Conservation (phyloP, 78 protist genomes). For the Speleostelium caveatum region DNA sequence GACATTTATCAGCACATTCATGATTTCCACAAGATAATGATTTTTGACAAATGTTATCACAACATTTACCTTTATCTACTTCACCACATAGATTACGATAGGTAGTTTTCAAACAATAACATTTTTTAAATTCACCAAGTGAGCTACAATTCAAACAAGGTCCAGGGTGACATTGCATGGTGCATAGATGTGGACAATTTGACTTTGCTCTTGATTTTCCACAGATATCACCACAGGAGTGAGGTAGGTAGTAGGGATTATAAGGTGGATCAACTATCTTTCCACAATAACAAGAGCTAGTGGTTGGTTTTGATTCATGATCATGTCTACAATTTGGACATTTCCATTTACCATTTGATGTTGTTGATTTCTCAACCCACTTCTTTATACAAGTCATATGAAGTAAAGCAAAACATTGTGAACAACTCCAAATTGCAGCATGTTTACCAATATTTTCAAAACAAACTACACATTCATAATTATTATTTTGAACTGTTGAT, state of each 20-base stretch:
- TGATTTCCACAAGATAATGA: slow-evolving; percentile 74
- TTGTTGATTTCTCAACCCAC: slow-evolving; percentile 58
- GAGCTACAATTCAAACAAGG: slow-evolving; percentile 81
- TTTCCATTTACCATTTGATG: slow-evolving; percentile 58
- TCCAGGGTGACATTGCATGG: slow-evolving; percentile 84
- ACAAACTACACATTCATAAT: slow-evolving; percentile 87
- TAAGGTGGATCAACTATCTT: slow-evolving; percentile 53
- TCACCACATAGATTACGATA: slow-evolving; percentile 78
- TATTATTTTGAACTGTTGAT: slow-evolving; percentile 8
- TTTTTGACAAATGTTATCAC: slow-evolving; percentile 38
- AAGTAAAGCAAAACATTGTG: slow-evolving; percentile 77
- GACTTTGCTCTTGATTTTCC: slow-evolving; percentile 65
- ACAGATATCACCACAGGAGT: slow-evolving; percentile 80
- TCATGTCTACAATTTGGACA: slow-evolving; percentile 76
- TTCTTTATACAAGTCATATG: slow-evolving; percentile 75
- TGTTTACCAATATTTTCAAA: slow-evolving; percentile 60
- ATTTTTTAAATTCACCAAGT: slow-evolving; percentile 45
- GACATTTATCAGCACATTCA: slow-evolving; percentile 64
- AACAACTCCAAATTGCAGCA: slow-evolving; percentile 51
- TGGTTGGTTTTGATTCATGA: background rate
- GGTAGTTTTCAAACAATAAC: slow-evolving; percentile 45
- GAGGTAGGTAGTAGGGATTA: slow-evolving; percentile 54
- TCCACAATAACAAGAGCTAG: slow-evolving; percentile 40
- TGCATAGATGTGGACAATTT: slow-evolving; percentile 80
- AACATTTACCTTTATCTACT: slow-evolving; percentile 38